Evolutionary conservation across 2,329 filamentous ascomycete genomes (phyloP).

Genomic region (Colletotrichum kahawae): DNA sequence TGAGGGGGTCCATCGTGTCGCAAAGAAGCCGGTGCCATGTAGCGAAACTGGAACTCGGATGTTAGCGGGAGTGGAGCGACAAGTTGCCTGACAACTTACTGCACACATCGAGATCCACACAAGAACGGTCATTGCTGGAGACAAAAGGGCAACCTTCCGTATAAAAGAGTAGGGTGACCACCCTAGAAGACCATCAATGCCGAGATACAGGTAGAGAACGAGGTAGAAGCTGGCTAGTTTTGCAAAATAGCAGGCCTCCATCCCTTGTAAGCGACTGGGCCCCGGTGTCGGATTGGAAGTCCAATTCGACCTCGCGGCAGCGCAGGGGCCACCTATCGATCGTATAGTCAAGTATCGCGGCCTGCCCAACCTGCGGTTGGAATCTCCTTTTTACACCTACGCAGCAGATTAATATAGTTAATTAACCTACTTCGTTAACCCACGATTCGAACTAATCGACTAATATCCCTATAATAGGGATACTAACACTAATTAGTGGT

Average conservation of each 20-base stretch:
- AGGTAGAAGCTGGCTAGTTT: not conserved
- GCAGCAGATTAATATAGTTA: no score
- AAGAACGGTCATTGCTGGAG: not conserved
- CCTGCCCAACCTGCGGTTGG: no score
- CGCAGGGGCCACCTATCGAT: no score
- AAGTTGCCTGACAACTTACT: not conserved
- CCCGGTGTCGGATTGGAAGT: no score
- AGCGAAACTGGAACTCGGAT: not conserved
- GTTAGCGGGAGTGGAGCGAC: not conserved
- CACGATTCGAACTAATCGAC: no score
- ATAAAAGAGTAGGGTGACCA: not conserved
- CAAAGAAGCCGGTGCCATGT: not conserved
- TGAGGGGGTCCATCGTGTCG: not conserved
- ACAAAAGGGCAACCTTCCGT: not conserved
- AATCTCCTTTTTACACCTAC: no score
- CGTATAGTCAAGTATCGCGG: no score
- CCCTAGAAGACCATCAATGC: not conserved
- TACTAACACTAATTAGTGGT: no score
- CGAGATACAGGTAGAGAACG: not conserved
- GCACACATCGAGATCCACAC: not conserved
- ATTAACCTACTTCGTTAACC: no score
- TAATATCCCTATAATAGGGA: no score
- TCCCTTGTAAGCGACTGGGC: not conserved
- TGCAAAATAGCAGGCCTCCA: not conserved
- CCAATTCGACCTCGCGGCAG: no score